Conservation (phyloP, 1,139 yeast species). For the Tardiomyces blankii region DNA sequence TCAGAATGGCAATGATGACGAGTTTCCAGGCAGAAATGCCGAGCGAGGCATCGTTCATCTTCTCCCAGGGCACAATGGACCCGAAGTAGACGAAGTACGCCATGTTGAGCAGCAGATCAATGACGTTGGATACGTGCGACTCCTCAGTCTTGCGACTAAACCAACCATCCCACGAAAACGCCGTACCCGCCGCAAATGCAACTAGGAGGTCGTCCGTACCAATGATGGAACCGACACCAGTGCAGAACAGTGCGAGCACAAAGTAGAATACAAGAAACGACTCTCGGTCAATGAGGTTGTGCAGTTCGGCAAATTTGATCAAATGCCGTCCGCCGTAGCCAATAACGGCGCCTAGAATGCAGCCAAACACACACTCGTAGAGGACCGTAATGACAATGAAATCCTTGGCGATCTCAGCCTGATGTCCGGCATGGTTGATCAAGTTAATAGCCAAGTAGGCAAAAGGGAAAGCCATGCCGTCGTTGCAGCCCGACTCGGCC, state of each 20-base stretch:
- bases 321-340: slow-evolving; percentile 71
- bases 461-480: slow-evolving; percentile 97
- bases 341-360: slow-evolving; percentile 59
- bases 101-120: slow-evolving; percentile 59
- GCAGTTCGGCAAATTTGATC: slow-evolving; percentile 67
- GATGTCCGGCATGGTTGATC: slow-evolving; percentile 54
- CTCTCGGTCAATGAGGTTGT: slow-evolving; percentile 78
- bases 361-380: slow-evolving; percentile 84
- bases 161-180: slow-evolving; percentile 93
- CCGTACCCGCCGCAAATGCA: slow-evolving; percentile 85
- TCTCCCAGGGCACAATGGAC: slow-evolving; percentile 79
- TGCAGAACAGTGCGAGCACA: slow-evolving; percentile 69
- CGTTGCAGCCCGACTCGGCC: slow-evolving; percentile 96
- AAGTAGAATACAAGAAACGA: slow-evolving; percentile 86
- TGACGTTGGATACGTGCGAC: slow-evolving; percentile 81
- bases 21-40: slow-evolving; percentile 77
- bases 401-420: slow-evolving; percentile 63
- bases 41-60: slow-evolving; percentile 49
- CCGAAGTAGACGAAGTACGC: slow-evolving; percentile 86
- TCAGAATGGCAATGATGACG: slow-evolving; percentile 62
- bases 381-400: slow-evolving; percentile 76
- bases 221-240: slow-evolving; percentile 81
- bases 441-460: slow-evolving; percentile 65
- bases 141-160: slow-evolving; percentile 78
- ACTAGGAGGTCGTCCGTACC: slow-evolving; percentile 84